Percentiles rank a stretch among this genome's conserved stretches.
Evolutionary conservation across 305 asterid species (phyloP).

Genomic region (Ilex paraguariensis): DNA sequence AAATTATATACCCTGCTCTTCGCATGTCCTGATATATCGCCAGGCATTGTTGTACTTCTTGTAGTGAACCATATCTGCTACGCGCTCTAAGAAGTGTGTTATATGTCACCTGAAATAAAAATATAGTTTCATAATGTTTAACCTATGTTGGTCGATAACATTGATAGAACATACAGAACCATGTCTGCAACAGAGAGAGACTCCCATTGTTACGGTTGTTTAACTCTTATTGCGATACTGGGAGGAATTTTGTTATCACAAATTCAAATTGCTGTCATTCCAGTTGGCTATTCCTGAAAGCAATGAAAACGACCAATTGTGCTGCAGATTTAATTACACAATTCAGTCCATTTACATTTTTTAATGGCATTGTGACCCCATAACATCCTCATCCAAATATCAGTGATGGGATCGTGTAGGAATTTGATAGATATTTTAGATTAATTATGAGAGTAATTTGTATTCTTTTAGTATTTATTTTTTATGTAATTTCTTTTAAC

Average conservation of each 20-base stretch:
- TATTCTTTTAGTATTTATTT: too few species aligned
- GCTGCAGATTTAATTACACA: too few species aligned
- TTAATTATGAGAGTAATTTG: too few species aligned
- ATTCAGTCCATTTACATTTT: too few species aligned
- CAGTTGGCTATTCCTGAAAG: neutral
- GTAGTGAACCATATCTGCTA: conserved; percentile 66
- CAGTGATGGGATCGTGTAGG: too few species aligned
- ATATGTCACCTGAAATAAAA: conserved; percentile 69
- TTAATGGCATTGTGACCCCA: too few species aligned
- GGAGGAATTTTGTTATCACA: neutral
- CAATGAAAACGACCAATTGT: neutral
- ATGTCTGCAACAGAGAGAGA: too few species aligned
- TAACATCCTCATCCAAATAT: too few species aligned
- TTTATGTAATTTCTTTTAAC: too few species aligned
- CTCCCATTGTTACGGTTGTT: neutral
- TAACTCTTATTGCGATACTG: neutral
- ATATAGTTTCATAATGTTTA: conserved; percentile 8
- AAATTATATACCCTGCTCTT: conserved; percentile 68
- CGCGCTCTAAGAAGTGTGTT: conserved; percentile 89
- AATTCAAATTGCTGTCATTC: neutral
- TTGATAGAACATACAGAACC: too few species aligned
- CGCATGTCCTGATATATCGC: conserved; percentile 90
- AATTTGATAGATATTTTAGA: too few species aligned
- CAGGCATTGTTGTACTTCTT: conserved; percentile 83
- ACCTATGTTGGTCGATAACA: too few species aligned